Base-by-base conservation (phyloP, 192 early-diverging fungal species). In the Linnemannia hyalina region DNA sequence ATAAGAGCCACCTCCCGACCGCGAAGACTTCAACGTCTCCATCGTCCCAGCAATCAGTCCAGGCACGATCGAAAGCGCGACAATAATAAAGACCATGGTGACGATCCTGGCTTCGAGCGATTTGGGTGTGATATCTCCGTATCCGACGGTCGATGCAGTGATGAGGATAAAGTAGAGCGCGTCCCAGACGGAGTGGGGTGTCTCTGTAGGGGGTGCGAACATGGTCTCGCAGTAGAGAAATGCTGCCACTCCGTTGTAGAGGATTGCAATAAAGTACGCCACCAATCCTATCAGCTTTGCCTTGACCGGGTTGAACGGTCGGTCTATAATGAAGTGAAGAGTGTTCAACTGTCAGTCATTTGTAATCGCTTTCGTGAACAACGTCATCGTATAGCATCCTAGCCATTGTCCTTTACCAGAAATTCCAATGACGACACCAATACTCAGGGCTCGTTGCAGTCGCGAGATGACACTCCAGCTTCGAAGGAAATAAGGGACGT, bases 131-230 rank as follows among this genome's bases (percentile, higher is more conserved):
- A 95, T 91, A 73, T 95, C 94, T 38, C 95, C 95, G 78, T 94
- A 95, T 26, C 95, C 95, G 13, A 95, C 95, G 5, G 95, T 95
- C 5, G 93, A 92, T n/a, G 93, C 83, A 4, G 93, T 94, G 74
- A 94, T 93, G 68, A 94, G 88, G 29, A 93, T 89, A 86, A 95
- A 92, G 71, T 94, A 92, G 52, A 85, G 76, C 11, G 83, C 83
- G 57, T 85, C 83, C 40, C 78, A 68, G 32, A 85, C 42, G 15
- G 83, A 57, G 35, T 73, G 78, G 0, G 78, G 74, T 11, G 44
- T 13, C 11, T 85, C 83, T 6, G 60, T 40, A 3, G 35, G 9
- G 18, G 74, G 60, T 1, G 80, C 88, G 83, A 93, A 93, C 68
- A 88, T 88, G 13, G 88, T 84, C 75, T 95, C 94, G 49, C 88